These are phyloP conservation scores for Euphorbia lathyris DNA, from an alignment of 345 rosid species.

Conservation along the genomic window DNA sequence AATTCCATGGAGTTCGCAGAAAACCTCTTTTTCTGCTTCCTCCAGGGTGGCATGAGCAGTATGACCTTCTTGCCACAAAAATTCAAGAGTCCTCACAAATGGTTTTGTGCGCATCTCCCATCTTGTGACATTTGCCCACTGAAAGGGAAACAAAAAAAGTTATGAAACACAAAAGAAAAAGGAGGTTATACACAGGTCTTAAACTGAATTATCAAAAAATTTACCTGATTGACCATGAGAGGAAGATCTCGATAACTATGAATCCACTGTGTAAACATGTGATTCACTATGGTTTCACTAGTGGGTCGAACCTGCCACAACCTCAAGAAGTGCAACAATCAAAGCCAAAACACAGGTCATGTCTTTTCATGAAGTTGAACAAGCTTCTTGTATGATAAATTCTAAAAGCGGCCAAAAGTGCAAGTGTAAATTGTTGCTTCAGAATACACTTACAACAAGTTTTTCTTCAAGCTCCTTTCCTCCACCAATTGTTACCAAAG, in stretches of 20 bases:
- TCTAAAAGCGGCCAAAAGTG: not conserved
- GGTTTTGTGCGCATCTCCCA: conserved; percentile 98
- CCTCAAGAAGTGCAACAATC: conserved; percentile 73
- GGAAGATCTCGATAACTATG: conserved; percentile 95
- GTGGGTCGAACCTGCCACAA: conserved; percentile 97
- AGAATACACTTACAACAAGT: conserved; percentile 68
- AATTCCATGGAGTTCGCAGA: conserved; percentile 18
- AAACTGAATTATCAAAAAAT: not conserved
- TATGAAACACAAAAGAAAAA: not conserved
- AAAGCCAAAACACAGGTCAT: conserved; percentile 63
- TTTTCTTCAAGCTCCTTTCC: conserved; percentile 96
- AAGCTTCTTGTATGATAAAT: conserved; percentile 10
- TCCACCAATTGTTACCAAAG: conserved; percentile 85
- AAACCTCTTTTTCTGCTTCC: conserved; percentile 93
- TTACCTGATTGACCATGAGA: conserved; percentile 89
- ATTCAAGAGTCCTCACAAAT: conserved; percentile 91
- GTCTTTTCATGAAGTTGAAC: conserved; percentile 19
- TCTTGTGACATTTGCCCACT: conserved; percentile 98
- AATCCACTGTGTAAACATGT: conserved; percentile 97
- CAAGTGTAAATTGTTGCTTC: not conserved
- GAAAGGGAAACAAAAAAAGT: conserved; percentile 4
- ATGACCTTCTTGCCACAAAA: conserved; percentile 98
- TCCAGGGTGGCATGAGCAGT: conserved; percentile 85
- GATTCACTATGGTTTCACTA: conserved; percentile 94
- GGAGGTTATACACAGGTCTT: not conserved